phyloP scores from a whole-genome alignment of 1,284 basidiomycete species.

The Trichosporon ovoides region DNA sequence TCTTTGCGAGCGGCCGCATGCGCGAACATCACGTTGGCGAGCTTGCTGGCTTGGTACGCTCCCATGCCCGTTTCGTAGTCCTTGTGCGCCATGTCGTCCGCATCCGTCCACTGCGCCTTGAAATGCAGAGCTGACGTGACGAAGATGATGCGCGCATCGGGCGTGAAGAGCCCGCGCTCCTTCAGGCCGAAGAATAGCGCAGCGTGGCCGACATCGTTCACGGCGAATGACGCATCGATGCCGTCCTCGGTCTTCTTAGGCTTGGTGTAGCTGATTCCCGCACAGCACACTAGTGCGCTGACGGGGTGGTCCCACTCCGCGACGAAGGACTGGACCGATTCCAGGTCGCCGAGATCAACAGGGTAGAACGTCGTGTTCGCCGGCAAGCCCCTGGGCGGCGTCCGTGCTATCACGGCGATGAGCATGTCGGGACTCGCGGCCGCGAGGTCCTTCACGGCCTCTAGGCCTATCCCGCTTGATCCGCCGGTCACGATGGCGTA shows the following conservation, averaged over 20 bases:
- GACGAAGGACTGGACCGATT: slow-evolving; percentile 3
- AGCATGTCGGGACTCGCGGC: slow-evolving; percentile 13
- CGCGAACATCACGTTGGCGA: slow-evolving; percentile 20
- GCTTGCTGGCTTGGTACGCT: slow-evolving; percentile 12
- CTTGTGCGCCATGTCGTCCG: slow-evolving; percentile 21
- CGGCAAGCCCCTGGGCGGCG: slow-evolving; percentile 18
- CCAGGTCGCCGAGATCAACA: slow-evolving; percentile 8
- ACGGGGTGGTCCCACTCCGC: slow-evolving; percentile 6
- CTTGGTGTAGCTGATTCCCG: neutral
- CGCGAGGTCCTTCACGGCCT: slow-evolving; percentile 18
- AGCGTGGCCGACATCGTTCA: slow-evolving; percentile 26
- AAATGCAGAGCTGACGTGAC: slow-evolving; percentile 17
- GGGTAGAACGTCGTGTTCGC: slow-evolving; percentile 11
- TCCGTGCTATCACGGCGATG: slow-evolving; percentile 22
- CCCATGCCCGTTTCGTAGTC: neutral
- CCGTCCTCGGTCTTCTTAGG: neutral
- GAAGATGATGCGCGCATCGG: slow-evolving; percentile 17
- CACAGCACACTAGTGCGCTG: neutral
- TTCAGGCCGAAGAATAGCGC: slow-evolving; percentile 26
- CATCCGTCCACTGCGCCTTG: slow-evolving; percentile 12
- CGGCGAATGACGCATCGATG: slow-evolving; percentile 23
- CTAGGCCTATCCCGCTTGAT: slow-evolving; percentile 23
- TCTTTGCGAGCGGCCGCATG: slow-evolving; percentile 14
- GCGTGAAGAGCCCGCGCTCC: slow-evolving; percentile 5
- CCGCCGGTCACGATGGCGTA: slow-evolving; percentile 14